Evolutionary conservation across 2,329 filamentous ascomycete genomes (phyloP), one percentile per base, ranked within the genome.

Genomic region (Paradendryphiella salina): DNA sequence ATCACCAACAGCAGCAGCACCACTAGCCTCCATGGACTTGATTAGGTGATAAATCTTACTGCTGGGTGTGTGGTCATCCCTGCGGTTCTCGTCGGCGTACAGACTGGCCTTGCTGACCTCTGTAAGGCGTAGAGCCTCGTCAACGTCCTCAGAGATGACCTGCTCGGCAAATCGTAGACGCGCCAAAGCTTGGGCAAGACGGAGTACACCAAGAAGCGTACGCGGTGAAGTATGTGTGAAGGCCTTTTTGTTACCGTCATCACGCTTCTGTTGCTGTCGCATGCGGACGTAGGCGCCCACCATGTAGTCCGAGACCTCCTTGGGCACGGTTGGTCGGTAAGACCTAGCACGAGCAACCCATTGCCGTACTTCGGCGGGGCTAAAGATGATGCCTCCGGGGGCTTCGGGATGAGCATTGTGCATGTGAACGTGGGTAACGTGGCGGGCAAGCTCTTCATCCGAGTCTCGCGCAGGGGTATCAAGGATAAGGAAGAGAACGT

Each of bases 351-450:
- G 89, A 9, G 94, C 93, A 52, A 99, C 89, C 79, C 96, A 99
- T 63, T 96, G 91, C 48, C 94, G 89, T 42, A 99, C 93, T 76
- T 99, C 94, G 60, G 92, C 85, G 0, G 94, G 94, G 1, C 86
- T 86, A 76, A 99, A 96, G 61, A 96, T 84, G n/a, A 94, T 80
- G 11, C 82, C 81, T 43, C 79, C 76, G 31, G 82, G 77, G 41
- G 70, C 59, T 62, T 96, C 90, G 0, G 94, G 94, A 73, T 99
- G 94, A 47, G 85, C 86, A 76, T 88, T 94, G 80, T 97, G 86
- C 88, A 97, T 99, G 78, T 99, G 94, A 41, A 99, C 94, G 70
- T 91, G 89, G 26, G 94, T 88, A 60, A 99, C 94, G 80, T 99
- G 94, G 75, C 89, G 90, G 56, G 94, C 94, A 17, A 99, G 84